phyloP scores from a whole-genome alignment of 2,329 filamentous ascomycete species.

The Metarhizium guizhouense region DNA sequence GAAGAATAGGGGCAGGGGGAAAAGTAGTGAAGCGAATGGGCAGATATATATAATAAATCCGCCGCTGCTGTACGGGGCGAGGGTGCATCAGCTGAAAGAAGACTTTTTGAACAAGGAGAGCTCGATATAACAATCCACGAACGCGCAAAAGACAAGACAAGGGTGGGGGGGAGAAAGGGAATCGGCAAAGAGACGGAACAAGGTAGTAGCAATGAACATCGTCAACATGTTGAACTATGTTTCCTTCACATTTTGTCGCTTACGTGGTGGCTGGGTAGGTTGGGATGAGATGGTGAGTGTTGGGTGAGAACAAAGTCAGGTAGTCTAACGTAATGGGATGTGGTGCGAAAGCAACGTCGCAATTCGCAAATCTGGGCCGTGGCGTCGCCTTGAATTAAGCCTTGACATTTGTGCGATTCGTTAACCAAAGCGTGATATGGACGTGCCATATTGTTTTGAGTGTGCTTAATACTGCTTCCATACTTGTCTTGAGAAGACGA shows the following conservation, averaged over 20 bases:
- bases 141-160: not conserved
- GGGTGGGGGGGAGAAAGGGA: not conserved
- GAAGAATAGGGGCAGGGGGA: too few species aligned
- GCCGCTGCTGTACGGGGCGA: not conserved
- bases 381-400: too few species aligned
- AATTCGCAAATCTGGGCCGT: too few species aligned
- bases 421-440: too few species aligned
- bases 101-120: not conserved
- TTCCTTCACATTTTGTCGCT: not conserved
- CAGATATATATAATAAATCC: not conserved
- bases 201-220: not conserved
- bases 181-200: not conserved
- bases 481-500: too few species aligned
- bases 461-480: too few species aligned
- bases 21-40: too few species aligned
- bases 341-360: too few species aligned
- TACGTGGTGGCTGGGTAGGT: not conserved
- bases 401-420: too few species aligned
- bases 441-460: too few species aligned
- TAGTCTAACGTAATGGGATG: not conserved
- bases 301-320: slow-evolving; percentile 7
- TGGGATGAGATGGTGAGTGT: not conserved
- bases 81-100: not conserved
- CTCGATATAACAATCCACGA: not conserved
- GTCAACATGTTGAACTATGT: not conserved